Evolutionary conservation across 257 asterid genomes (phyloP), one percentile per base, ranked within the genome.

Genomic region (Mitragyna speciosa): DNA sequence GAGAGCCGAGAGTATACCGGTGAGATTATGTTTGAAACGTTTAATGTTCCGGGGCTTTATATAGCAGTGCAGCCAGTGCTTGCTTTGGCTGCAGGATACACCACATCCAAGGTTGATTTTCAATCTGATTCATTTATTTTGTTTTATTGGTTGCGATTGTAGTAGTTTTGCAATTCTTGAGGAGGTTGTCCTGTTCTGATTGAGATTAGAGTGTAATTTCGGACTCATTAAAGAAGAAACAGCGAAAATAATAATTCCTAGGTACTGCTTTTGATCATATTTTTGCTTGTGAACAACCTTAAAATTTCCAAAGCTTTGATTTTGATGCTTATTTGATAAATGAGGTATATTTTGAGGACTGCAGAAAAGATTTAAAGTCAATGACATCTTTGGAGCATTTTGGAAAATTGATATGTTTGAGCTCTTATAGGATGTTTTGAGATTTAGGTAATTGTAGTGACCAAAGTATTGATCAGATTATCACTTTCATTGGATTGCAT

Each of bases 1-100:
- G 99, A 95, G 94, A 93, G 90, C 48, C 86, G 99, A 68, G 99
- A 93, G 77, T 93, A 90, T 74, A 89, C 97, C 1, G 99, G 98
- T 9, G 99, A 95, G 89, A 95, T 95, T 61, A 93, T 95, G 99
- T 95, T 95, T 64, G 98, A 95, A 90, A 93, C 98, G 1, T 95
- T 95, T 65, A 93, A 95, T 73, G 97, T 93, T 82, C 97, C 97
- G 1, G 98, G 97, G 39, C 92, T 95, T 72, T 95, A 92, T 80
- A 93, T 95, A 24, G 99, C 96, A 0, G 98, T 95, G 88, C 99
- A 95, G 86, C 97, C 99, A 7, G 98, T 95, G 79, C 98, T 95
- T 71, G 99, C 99, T 81, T 82, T 95, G 87, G 99, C 99, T 68
- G 99, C 99, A 82, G 99, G 99, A 10, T 95, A 92, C 88, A 93